Evolutionary conservation across 2,329 filamentous ascomycete species (phyloP).

Genomic region (Xylariaceae sp.): DNA sequence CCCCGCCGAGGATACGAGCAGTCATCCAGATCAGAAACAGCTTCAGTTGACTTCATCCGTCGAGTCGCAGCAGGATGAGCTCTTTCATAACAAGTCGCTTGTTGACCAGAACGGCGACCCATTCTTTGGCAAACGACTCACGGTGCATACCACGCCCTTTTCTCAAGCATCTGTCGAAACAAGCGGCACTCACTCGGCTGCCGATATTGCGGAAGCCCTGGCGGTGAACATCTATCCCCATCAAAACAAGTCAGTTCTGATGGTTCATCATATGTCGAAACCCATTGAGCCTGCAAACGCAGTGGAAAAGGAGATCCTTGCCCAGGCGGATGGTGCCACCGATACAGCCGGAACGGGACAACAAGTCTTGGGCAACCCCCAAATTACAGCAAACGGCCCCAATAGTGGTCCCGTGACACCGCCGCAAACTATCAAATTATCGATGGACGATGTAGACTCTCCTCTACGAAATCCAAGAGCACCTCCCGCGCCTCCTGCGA

Average conservation of each 20-base stretch:
- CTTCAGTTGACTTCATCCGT: constrained; percentile 28
- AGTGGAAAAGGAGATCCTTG: constrained; percentile 21
- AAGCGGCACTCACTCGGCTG: constrained; percentile 51
- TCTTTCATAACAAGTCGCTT: constrained; percentile 30
- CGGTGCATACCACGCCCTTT: constrained; percentile 57
- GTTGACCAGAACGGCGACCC: constrained; percentile 51
- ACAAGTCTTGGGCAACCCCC: constrained; percentile 25
- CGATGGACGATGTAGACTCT: constrained; percentile 54
- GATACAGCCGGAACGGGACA: constrained; percentile 10
- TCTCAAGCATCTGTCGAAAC: constrained; percentile 59
- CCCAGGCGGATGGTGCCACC: constrained; percentile 11
- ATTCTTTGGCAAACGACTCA: constrained; percentile 47
- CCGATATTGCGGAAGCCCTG: constrained; percentile 59
- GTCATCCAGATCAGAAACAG: constrained; percentile 22
- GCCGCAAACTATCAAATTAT: constrained; percentile 42
- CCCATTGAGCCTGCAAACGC: constrained; percentile 42
- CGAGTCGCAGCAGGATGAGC: constrained; percentile 30
- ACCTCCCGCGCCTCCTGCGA: constrained; percentile 49
- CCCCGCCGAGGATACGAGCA: constrained; percentile 23
- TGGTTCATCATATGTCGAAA: constrained; percentile 53
- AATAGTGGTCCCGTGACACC: constrained; percentile 46
- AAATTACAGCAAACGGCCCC: constrained; percentile 35
- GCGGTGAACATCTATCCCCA: constrained; percentile 60
- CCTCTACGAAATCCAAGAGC: constrained; percentile 58
- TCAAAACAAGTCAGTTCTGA: constrained; percentile 59